phyloP scores from a whole-genome alignment of 352 stramenopile genomes.

The Pythium sukuiense region DNA sequence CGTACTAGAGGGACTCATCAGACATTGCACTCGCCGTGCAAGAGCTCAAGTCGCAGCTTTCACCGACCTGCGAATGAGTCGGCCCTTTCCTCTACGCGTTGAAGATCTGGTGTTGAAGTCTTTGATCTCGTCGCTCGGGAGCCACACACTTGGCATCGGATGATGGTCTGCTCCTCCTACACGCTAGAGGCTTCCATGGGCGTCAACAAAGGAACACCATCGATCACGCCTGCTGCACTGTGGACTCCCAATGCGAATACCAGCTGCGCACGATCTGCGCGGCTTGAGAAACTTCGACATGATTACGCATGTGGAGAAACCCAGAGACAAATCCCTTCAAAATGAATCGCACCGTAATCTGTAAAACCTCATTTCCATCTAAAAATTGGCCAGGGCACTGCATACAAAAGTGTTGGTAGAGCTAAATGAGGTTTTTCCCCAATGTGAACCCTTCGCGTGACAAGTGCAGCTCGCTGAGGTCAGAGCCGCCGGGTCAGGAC shows the following conservation, averaged over 20 bases:
- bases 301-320: neutral
- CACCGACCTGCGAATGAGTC: too few relatives aligned
- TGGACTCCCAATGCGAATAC: neutral
- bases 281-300: slow-evolving; percentile 7
- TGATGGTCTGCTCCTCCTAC: neutral
- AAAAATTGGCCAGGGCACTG: neutral
- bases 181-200: neutral
- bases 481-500: neutral
- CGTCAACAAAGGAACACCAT: neutral
- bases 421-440: neutral
- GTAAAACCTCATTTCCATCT: slow-evolving; percentile 1
- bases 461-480: slow-evolving; percentile 1
- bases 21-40: too few relatives aligned
- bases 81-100: neutral
- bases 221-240: neutral
- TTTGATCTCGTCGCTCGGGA: too few relatives aligned
- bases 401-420: neutral
- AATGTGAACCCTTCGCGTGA: slow-evolving; percentile 2
- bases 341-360: neutral
- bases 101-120: neutral
- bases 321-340: neutral
- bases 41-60: too few relatives aligned
- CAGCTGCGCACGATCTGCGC: neutral
- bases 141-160: neutral
- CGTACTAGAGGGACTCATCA: too few relatives aligned